Conservation (phyloP, 108 stramenopile genomes). For the Poteriospumella lacustris region DNA sequence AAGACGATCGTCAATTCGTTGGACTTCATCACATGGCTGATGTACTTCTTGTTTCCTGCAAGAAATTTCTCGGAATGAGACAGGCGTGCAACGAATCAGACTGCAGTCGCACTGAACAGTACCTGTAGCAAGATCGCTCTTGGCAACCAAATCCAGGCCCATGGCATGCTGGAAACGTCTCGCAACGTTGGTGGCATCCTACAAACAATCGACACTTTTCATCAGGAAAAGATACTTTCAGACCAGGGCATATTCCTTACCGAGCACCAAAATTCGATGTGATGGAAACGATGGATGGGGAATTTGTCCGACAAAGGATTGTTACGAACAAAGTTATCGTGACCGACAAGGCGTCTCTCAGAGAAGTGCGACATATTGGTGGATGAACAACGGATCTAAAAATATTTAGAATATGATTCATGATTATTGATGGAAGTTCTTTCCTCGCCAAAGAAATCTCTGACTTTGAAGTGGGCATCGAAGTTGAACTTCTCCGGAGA, state of each 20-base stretch:
- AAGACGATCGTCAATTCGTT: constrained; percentile 48
- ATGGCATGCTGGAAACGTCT: constrained; percentile 44
- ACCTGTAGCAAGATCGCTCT: constrained; percentile 12
- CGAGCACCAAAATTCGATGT: constrained; percentile 51
- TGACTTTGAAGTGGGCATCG: no score
- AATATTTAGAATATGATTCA: no score
- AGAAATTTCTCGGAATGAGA: neutral
- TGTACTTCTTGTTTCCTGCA: constrained; percentile 46
- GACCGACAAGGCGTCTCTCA: neutral
- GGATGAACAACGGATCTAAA: no score
- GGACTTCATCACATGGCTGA: constrained; percentile 48
- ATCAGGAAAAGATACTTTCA: neutral
- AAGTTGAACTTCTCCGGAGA: no score
- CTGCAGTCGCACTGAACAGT: neutral
- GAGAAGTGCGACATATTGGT: neutral
- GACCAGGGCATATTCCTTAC: neutral
- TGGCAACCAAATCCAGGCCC: constrained; percentile 49
- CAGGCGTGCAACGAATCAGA: neutral
- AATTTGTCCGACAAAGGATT: constrained; percentile 24
- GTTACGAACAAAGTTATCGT: constrained; percentile 13
- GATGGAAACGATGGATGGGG: constrained; percentile 34
- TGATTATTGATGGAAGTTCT: no score
- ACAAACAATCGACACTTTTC: no score
- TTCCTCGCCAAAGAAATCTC: no score
- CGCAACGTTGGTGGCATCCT: constrained; percentile 46